These are phyloP conservation scores for Aspergillus jensenii DNA, from an alignment of 2,329 filamentous ascomycete species.

Conservation along the genomic window DNA sequence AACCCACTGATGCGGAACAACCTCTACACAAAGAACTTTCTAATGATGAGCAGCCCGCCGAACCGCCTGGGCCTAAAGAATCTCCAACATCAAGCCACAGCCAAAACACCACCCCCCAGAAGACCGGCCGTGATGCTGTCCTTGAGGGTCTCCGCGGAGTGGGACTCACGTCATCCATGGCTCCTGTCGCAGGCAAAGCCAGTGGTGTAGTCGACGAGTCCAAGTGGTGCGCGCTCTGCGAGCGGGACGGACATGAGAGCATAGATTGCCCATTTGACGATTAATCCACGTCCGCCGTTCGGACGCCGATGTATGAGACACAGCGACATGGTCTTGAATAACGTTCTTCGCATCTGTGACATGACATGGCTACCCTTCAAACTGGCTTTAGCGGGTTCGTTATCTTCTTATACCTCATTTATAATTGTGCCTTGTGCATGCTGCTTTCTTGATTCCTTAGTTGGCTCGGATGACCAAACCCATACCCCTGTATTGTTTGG, in stretches of 20 bases:
- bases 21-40: constrained; percentile 15
- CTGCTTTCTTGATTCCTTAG: constrained; percentile 4
- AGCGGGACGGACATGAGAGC: constrained; percentile 93
- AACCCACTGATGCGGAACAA: constrained; percentile 14
- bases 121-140: constrained; percentile 43
- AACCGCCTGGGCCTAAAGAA: constrained; percentile 13
- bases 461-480: constrained; percentile 4
- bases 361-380: constrained; percentile 9
- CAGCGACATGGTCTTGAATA: constrained; percentile 21
- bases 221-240: constrained; percentile 97
- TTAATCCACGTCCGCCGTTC: constrained; percentile 22
- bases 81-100: constrained; percentile 15
- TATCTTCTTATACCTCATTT: background rate
- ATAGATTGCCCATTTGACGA: constrained; percentile 94
- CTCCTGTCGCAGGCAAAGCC: constrained; percentile 73
- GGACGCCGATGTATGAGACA: constrained; percentile 10
- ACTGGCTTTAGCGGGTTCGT: constrained; percentile 6
- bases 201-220: constrained; percentile 75
- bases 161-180: constrained; percentile 45
- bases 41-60: constrained; percentile 17
- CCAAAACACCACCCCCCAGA: constrained; percentile 28
- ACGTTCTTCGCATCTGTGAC: constrained; percentile 4
- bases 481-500: constrained; percentile 7
- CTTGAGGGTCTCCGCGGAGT: constrained; percentile 45
- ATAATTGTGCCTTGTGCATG: constrained; percentile 5